phyloP scores from a whole-genome alignment of 2,329 filamentous ascomycete species.

The Pseudogymnoascus sp. region DNA sequence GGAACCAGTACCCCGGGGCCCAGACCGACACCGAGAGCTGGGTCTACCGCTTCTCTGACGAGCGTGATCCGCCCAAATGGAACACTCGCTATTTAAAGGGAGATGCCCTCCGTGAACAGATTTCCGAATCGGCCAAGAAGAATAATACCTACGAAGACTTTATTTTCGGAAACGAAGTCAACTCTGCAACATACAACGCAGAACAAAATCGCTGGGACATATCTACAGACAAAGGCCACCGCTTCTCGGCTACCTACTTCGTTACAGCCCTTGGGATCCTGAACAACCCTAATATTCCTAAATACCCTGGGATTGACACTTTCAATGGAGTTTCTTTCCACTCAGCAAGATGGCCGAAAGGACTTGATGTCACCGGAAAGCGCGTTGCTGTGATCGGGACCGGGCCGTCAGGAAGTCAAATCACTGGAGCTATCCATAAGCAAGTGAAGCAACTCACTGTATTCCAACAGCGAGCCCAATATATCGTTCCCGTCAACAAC shows the following conservation, averaged over 20 bases:
- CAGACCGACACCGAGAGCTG: slow-evolving; percentile 19
- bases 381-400: slow-evolving; percentile 50
- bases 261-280: slow-evolving; percentile 18
- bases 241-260: slow-evolving; percentile 15
- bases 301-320: slow-evolving; percentile 37
- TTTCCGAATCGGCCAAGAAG: background rate
- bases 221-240: slow-evolving; percentile 14
- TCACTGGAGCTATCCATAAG: slow-evolving; percentile 32
- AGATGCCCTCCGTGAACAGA: background rate
- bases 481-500: slow-evolving; percentile 19
- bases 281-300: slow-evolving; percentile 17
- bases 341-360: slow-evolving; percentile 46
- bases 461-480: slow-evolving; percentile 33
- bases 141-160: slow-evolving; percentile 2
- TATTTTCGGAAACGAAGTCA: slow-evolving; percentile 15
- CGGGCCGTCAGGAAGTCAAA: slow-evolving; percentile 47
- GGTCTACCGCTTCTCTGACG: slow-evolving; percentile 13
- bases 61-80: background rate
- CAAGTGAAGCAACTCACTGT: slow-evolving; percentile 30
- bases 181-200: slow-evolving; percentile 12
- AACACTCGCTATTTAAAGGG: background rate
- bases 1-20: slow-evolving; percentile 23
- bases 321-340: slow-evolving; percentile 48
- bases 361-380: slow-evolving; percentile 43
- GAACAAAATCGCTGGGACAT: slow-evolving; percentile 14